Conservation (phyloP, 2,329 filamentous ascomycete genomes). For the Elsinoe fawcettii region DNA sequence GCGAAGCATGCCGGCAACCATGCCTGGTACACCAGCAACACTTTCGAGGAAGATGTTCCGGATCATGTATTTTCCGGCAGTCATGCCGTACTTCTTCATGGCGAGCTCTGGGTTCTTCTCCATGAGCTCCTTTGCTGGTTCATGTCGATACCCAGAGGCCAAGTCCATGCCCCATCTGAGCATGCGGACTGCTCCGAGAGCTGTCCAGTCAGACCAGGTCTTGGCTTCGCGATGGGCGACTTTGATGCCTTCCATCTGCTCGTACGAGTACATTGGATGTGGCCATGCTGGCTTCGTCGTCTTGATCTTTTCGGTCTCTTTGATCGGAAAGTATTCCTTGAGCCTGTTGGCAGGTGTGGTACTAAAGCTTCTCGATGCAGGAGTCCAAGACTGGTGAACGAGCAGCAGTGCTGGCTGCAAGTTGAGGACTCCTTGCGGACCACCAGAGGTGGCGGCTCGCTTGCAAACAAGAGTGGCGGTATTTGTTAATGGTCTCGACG, state of each 20-base stretch:
- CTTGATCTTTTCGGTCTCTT: conserved; percentile 38
- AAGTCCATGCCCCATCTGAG: conserved; percentile 74
- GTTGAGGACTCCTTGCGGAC: conserved; percentile 23
- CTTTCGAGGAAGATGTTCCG: conserved; percentile 91
- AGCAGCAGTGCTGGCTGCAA: conserved; percentile 30
- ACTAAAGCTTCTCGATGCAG: conserved; percentile 34
- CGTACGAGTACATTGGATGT: conserved; percentile 51
- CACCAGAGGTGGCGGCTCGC: conserved; percentile 32
- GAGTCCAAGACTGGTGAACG: conserved; percentile 24
- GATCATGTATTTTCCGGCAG: conserved; percentile 80
- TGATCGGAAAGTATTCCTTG: conserved; percentile 41
- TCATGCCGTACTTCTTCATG: conserved; percentile 59
- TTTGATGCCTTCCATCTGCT: conserved; percentile 66
- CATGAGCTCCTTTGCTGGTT: conserved; percentile 41
- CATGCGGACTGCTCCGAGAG: conserved; percentile 67
- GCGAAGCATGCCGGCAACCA: conserved; percentile 91
- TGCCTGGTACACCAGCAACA: conserved; percentile 89
- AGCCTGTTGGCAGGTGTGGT: conserved; percentile 30
- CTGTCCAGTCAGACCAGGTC: conserved; percentile 68
- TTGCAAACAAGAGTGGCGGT: conserved; percentile 28
- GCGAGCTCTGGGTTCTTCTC: conserved; percentile 41
- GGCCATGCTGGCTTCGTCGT: conserved; percentile 42
- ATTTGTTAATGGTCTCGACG: conserved; percentile 20
- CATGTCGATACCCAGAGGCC: conserved; percentile 72
- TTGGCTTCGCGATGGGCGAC: conserved; percentile 70